These are phyloP conservation scores for Voacanga thouarsii DNA, from an alignment of 257 asterid species.

Conservation along the genomic window DNA sequence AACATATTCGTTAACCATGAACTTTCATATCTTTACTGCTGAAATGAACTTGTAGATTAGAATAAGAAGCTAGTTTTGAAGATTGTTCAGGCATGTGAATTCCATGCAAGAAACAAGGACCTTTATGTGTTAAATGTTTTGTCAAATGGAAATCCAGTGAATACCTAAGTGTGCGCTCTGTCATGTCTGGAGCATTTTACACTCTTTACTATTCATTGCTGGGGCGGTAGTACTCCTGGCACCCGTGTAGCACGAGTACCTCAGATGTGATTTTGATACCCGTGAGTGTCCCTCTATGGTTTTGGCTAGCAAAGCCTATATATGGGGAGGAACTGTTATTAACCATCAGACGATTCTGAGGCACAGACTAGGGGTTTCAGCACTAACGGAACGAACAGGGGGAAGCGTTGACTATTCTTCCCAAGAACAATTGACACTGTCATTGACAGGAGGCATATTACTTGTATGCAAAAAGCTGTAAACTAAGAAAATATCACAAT, in stretches of 20 bases:
- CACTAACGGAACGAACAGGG: neutral
- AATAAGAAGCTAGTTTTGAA: neutral
- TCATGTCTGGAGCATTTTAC: neutral
- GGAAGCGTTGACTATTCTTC: neutral
- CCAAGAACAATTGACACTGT: slow-evolving; percentile 20
- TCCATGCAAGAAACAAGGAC: neutral
- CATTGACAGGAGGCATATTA: slow-evolving; percentile 50
- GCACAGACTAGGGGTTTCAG: neutral
- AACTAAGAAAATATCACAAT: slow-evolving; percentile 42
- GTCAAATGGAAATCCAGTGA: neutral
- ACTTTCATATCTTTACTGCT: neutral
- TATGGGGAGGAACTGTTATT: neutral
- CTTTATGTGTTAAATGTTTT: neutral
- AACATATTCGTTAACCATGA: neutral
- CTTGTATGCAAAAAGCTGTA: slow-evolving; percentile 43
- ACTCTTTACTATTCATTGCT: neutral
- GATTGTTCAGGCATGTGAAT: neutral
- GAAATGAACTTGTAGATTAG: neutral
- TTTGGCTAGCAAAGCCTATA: neutral
- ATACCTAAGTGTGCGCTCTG: neutral
- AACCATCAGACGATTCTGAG: neutral
- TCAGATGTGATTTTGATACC: neutral
- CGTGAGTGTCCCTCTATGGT: neutral
- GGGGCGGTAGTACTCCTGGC: neutral
- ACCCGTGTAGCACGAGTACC: neutral